Evolutionary conservation across 345 rosid genomes (phyloP).

Genomic region (Eucalyptus cloeziana): DNA sequence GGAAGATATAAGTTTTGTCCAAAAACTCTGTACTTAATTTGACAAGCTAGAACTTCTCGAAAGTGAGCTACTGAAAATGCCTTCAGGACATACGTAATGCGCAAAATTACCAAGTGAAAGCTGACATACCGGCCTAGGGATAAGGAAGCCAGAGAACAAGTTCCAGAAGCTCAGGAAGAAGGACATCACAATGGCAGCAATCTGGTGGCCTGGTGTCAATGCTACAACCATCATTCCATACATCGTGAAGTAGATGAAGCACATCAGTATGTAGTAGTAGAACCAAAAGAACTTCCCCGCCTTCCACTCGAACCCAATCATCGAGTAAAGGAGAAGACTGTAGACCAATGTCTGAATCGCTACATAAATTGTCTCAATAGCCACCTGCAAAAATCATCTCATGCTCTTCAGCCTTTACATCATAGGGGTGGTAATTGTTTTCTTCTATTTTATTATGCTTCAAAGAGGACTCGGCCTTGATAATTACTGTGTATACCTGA

Average conservation of each 20-base stretch:
- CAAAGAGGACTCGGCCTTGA: background rate
- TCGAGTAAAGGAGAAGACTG: background rate
- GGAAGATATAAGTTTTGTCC: background rate
- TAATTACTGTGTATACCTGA: conserved; percentile 19
- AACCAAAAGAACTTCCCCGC: background rate
- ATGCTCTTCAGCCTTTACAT: background rate
- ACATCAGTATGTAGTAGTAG: background rate
- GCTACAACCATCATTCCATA: background rate
- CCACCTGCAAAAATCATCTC: background rate
- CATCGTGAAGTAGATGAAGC: background rate
- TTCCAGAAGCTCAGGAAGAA: background rate
- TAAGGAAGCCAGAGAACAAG: background rate
- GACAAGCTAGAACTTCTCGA: background rate
- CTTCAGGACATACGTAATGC: background rate
- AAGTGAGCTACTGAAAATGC: background rate
- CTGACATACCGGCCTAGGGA: background rate
- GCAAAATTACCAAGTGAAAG: background rate
- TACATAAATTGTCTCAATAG: background rate
- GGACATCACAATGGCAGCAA: background rate
- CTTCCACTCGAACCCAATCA: background rate
- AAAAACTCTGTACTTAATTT: background rate
- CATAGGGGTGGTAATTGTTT: background rate
- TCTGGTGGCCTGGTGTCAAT: background rate
- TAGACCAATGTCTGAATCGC: background rate
- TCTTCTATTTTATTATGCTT: background rate